Conservation (phyloP, 1,284 basidiomycete genomes). For the Trametes versicolor region DNA sequence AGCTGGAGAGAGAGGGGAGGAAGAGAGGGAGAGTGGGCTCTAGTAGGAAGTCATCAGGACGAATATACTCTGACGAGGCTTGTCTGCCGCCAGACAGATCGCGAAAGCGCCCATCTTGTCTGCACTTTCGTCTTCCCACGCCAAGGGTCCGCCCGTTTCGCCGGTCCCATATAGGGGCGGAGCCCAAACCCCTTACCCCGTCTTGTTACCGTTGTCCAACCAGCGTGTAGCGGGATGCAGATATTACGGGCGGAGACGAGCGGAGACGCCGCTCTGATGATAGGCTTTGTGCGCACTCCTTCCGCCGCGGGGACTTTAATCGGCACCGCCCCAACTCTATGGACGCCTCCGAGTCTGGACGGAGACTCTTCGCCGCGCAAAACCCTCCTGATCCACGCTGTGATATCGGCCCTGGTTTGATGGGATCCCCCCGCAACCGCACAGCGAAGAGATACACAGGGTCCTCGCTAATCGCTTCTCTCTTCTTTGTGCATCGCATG, state of each 20-base stretch:
- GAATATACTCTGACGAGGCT: slow-evolving; percentile 14
- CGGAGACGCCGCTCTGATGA: not conserved
- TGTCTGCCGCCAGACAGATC: slow-evolving; percentile 5
- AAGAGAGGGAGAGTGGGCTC: slow-evolving; percentile 17
- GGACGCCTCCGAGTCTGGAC: not conserved
- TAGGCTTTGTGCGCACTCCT: slow-evolving; percentile 3
- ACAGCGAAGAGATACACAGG: not conserved
- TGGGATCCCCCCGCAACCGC: not conserved
- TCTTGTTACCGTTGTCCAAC: not conserved
- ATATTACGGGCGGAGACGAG: not conserved
- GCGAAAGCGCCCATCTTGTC: not conserved
- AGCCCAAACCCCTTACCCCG: not conserved
- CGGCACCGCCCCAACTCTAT: not conserved
- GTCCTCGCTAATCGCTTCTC: not conserved
- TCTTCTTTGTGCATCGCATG: slow-evolving; percentile 4
- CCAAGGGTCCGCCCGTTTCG: not conserved
- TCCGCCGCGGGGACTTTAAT: not conserved
- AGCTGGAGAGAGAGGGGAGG: slow-evolving; percentile 18
- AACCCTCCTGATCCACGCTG: slow-evolving; percentile 17
- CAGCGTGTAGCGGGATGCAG: slow-evolving; percentile 3
- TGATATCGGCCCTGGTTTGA: slow-evolving; percentile 15
- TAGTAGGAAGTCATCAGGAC: slow-evolving; percentile 15
- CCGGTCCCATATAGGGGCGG: not conserved
- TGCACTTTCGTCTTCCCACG: slow-evolving; percentile 12
- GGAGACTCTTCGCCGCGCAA: slow-evolving; percentile 8